A percentile compares a stretch with the other conserved stretches of the same genome.
Evolutionary conservation across 2,329 filamentous ascomycete genomes (phyloP).

Genomic region (Sporothrix globosa): DNA sequence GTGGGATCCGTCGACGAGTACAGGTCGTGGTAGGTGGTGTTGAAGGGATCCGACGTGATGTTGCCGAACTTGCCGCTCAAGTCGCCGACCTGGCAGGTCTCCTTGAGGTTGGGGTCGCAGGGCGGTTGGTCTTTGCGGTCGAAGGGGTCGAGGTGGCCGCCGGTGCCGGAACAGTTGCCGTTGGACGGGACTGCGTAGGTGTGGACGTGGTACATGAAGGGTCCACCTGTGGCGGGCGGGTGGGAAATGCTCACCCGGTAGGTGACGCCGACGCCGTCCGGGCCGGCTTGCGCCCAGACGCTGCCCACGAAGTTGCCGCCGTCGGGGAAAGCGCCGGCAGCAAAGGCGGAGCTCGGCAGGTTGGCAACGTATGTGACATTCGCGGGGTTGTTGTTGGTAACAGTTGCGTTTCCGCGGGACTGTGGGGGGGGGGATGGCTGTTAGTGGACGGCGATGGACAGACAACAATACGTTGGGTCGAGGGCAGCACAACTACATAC

Average conservation of each 20-base stretch:
- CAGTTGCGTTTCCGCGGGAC: slow-evolving; percentile 35
- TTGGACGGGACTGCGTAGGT: slow-evolving; percentile 62
- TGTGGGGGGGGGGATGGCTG: not conserved
- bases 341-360: slow-evolving; percentile 59
- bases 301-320: slow-evolving; percentile 56
- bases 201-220: slow-evolving; percentile 70
- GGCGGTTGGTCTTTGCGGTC: slow-evolving; percentile 62
- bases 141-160: slow-evolving; percentile 72
- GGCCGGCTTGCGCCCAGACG: slow-evolving; percentile 40
- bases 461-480: no score
- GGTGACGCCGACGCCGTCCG: slow-evolving; percentile 42
- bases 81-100: slow-evolving; percentile 76
- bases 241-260: slow-evolving; percentile 43
- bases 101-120: slow-evolving; percentile 61
- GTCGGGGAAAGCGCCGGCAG: slow-evolving; percentile 50
- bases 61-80: slow-evolving; percentile 73
- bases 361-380: slow-evolving; percentile 58
- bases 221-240: slow-evolving; percentile 42
- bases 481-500: slow-evolving; percentile 19
- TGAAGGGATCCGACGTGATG: slow-evolving; percentile 57
- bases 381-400: slow-evolving; percentile 58
- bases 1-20: slow-evolving; percentile 60
- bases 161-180: slow-evolving; percentile 72
- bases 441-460: not conserved
- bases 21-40: slow-evolving; percentile 56